Conservation (phyloP, 257 asterid species). For the Solanum megistacrolobum region DNA sequence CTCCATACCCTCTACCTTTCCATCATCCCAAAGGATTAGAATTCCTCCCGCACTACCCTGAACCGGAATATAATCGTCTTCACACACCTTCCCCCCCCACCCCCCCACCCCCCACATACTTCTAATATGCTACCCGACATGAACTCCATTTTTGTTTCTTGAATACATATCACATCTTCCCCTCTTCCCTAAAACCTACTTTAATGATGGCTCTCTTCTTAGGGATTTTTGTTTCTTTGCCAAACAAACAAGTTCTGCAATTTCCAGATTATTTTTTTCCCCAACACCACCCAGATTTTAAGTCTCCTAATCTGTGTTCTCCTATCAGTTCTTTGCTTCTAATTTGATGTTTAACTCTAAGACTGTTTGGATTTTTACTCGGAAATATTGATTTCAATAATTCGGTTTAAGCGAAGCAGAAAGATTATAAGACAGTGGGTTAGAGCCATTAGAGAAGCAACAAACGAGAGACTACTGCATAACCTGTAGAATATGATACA, state of each 20-base stretch:
- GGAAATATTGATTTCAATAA: neutral
- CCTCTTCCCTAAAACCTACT: neutral
- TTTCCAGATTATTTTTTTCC: neutral
- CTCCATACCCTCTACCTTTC: neutral
- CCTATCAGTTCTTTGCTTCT: neutral
- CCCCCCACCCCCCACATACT: neutral
- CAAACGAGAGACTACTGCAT: neutral
- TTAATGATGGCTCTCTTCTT: neutral
- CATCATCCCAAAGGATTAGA: neutral
- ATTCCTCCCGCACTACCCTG: neutral
- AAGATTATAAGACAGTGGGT: neutral
- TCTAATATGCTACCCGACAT: neutral
- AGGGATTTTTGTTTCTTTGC: neutral
- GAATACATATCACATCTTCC: neutral
- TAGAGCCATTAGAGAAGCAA: neutral
- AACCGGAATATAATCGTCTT: neutral
- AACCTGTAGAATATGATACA: neutral
- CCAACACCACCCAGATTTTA: neutral
- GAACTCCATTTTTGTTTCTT: neutral
- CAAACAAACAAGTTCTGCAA: neutral
- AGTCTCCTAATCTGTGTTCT: neutral
- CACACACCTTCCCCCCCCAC: neutral
- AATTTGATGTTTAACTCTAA: neutral
- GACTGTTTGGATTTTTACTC: neutral
- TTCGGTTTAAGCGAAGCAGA: neutral